A percentile compares a stretch with the other conserved stretches of the same genome.
These are phyloP conservation scores for Fistulinella staudtii DNA, from an alignment of 1,284 basidiomycete genomes.

Conservation along the genomic window DNA sequence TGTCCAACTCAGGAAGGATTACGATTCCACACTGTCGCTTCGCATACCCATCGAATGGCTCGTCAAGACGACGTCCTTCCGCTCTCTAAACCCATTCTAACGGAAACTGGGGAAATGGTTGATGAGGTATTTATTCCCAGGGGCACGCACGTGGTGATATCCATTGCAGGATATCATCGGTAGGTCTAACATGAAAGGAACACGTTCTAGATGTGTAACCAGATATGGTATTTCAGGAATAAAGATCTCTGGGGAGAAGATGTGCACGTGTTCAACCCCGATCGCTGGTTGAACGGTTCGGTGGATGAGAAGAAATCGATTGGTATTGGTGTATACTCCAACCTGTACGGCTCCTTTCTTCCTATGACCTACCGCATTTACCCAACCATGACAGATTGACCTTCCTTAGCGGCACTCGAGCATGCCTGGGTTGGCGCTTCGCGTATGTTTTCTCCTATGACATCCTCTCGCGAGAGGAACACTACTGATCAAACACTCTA, in stretches of 20 bases:
- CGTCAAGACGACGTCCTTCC: constrained; percentile 43
- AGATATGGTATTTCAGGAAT: constrained; percentile 25
- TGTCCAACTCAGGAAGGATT: constrained; percentile 34
- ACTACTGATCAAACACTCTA: constrained; percentile 9
- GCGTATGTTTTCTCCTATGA: constrained; percentile 16
- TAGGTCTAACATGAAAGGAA: constrained; percentile 1
- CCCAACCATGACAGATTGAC: constrained; percentile 32
- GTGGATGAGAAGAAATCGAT: constrained; percentile 32
- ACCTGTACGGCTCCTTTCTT: constrained; percentile 36
- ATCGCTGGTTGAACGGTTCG: constrained; percentile 43
- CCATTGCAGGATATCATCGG: constrained; percentile 38
- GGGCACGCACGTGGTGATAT: constrained; percentile 33
- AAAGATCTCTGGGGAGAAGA: constrained; percentile 48
- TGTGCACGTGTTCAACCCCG: constrained; percentile 46
- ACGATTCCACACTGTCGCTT: constrained; percentile 34
- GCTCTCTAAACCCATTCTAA: constrained; percentile 40
- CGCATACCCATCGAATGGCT: constrained; percentile 34
- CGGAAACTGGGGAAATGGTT: constrained; percentile 34
- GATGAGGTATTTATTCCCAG: constrained; percentile 35
- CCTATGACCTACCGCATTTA: background rate
- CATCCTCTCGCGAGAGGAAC: background rate
- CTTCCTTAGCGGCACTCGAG: constrained; percentile 40
- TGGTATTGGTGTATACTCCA: constrained; percentile 45
- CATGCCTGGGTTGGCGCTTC: constrained; percentile 51
- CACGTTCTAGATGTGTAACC: background rate